These are phyloP conservation scores for Allantophomopsis cytisporea DNA, from an alignment of 2,329 filamentous ascomycete species.

Conservation along the genomic window DNA sequence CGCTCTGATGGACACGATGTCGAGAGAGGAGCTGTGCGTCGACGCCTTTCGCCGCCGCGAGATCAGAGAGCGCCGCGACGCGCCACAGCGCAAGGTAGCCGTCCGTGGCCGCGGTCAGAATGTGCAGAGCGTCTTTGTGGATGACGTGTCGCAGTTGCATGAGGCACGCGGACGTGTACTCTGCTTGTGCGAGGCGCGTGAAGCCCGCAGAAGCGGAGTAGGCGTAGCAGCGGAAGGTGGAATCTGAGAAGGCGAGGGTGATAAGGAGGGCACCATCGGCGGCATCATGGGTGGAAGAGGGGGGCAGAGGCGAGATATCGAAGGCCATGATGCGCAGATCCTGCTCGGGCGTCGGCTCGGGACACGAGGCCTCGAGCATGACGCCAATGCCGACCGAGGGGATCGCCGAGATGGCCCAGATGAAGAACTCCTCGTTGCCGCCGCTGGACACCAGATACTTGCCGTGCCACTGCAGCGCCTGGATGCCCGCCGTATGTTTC, in stretches of 20 bases:
- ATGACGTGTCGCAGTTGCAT: constrained; percentile 39
- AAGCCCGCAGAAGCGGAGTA: constrained; percentile 29
- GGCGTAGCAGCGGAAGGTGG: constrained; percentile 49
- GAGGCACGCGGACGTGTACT: constrained; percentile 62
- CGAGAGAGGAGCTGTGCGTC: constrained; percentile 4
- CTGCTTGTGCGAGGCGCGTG: constrained; percentile 33
- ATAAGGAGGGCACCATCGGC: constrained; percentile 33
- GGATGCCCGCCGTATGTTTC: constrained; percentile 72
- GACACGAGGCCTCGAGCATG: constrained; percentile 39
- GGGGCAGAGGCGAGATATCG: constrained; percentile 59
- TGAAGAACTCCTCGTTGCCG: constrained; percentile 78
- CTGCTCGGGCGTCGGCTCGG: constrained; percentile 31
- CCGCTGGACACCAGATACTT: constrained; percentile 70
- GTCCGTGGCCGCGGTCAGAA: constrained; percentile 66
- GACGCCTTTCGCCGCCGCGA: neutral
- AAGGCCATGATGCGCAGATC: constrained; percentile 79
- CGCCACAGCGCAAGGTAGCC: constrained; percentile 58
- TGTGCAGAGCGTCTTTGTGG: constrained; percentile 25
- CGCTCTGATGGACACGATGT: constrained; percentile 60
- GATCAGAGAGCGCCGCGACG: neutral
- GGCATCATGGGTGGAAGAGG: constrained; percentile 30
- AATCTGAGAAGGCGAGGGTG: constrained; percentile 73
- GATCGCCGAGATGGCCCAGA: constrained; percentile 54
- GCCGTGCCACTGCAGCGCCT: constrained; percentile 54
- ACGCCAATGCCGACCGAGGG: constrained; percentile 36